phyloP scores from a whole-genome alignment of 208 protist genomes.

The Herpetomonas tarakana region DNA sequence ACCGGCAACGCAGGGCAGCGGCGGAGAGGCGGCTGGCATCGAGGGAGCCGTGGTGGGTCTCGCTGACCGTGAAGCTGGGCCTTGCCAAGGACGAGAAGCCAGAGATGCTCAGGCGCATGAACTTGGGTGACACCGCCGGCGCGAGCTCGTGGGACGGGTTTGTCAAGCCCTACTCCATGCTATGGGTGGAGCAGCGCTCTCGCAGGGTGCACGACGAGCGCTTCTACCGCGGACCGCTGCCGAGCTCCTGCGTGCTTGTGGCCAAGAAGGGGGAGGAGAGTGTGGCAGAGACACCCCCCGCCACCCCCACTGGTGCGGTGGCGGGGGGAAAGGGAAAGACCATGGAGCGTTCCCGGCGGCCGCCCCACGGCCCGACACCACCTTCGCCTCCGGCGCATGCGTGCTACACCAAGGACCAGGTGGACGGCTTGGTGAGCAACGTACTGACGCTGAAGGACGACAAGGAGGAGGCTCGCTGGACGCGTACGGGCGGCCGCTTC shows the following conservation, averaged over 20 bases:
- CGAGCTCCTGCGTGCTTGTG: neutral
- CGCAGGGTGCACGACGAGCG: slow-evolving; percentile 8
- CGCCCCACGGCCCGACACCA: neutral
- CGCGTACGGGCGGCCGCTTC: slow-evolving; percentile 42
- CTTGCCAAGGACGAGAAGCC: slow-evolving; percentile 17
- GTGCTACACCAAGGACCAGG: slow-evolving; percentile 55
- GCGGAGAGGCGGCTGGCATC: slow-evolving; percentile 14
- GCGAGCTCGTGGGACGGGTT: slow-evolving; percentile 18
- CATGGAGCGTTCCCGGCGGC: neutral
- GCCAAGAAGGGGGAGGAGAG: neutral
- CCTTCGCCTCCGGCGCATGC: neutral
- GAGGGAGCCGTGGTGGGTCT: slow-evolving; percentile 14
- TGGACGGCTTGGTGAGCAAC: slow-evolving; percentile 56
- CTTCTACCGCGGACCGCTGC: slow-evolving; percentile 10
- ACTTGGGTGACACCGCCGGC: slow-evolving; percentile 17
- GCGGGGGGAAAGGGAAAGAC: neutral
- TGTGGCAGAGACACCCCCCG: neutral
- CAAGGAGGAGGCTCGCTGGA: slow-evolving; percentile 65
- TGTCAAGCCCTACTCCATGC: slow-evolving; percentile 14
- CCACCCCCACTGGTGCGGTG: neutral
- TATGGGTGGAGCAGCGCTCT: slow-evolving; percentile 18
- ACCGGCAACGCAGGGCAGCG: slow-evolving; percentile 15
- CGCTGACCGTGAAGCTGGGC: slow-evolving; percentile 10
- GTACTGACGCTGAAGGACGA: slow-evolving; percentile 40
- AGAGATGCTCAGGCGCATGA: slow-evolving; percentile 21